Conservation (phyloP, 192 early-diverging fungal species). For the Coemansia sp. region DNA sequence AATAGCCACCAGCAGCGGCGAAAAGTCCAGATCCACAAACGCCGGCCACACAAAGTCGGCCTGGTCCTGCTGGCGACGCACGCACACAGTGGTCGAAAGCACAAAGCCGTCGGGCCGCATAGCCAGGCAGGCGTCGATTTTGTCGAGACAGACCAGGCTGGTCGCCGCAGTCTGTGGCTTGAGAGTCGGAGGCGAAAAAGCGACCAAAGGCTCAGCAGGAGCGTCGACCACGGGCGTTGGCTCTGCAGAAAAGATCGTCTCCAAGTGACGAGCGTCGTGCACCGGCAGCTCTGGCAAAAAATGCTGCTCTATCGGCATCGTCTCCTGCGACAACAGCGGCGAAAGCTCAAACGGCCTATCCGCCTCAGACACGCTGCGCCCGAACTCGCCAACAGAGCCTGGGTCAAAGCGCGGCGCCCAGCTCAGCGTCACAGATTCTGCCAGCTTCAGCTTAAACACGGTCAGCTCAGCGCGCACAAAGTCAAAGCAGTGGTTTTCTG, state of each 20-base stretch:
- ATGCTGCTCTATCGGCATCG: conserved; percentile 3
- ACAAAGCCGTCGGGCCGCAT: not conserved
- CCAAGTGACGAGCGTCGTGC: not conserved
- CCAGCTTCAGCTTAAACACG: conserved; percentile 13
- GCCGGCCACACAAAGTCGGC: conserved; percentile 6
- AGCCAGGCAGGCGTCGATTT: not conserved
- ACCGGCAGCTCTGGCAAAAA: not conserved
- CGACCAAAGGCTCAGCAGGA: not conserved
- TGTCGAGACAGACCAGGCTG: not conserved
- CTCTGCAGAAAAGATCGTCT: conserved; percentile 17
- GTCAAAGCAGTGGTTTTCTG: conserved; percentile 12
- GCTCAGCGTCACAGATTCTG: conserved; percentile 4
- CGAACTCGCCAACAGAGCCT: not conserved
- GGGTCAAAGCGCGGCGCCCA: conserved; percentile 12
- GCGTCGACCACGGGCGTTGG: conserved; percentile 9
- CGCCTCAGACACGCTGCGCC: not conserved
- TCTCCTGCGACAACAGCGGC: conserved; percentile 2
- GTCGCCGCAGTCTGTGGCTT: not conserved
- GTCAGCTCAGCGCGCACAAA: conserved; percentile 18
- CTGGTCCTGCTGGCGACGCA: not conserved
- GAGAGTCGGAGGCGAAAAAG: not conserved
- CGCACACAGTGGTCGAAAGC: not conserved
- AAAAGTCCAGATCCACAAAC: conserved; percentile 11
- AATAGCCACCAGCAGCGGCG: conserved; percentile 3
- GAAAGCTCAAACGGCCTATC: not conserved